A percentile compares a stretch with the other conserved stretches of the same genome.
These are phyloP conservation scores for Neoscytalidium dimidiatum DNA, from an alignment of 2,329 filamentous ascomycete genomes.

Conservation along the genomic window DNA sequence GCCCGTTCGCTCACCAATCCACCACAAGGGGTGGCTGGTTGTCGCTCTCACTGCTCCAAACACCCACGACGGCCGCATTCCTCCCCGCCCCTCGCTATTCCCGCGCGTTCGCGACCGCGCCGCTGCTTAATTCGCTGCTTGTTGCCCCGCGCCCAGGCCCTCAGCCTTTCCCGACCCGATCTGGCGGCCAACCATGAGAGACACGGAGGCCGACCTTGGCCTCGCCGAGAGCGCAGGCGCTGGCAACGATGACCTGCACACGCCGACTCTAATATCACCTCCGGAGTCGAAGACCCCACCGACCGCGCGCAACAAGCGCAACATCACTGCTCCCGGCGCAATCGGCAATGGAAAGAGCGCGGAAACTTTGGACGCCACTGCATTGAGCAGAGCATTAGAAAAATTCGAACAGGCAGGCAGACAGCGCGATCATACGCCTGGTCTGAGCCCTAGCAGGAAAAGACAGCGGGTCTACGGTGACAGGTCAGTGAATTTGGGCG, in stretches of 20 bases:
- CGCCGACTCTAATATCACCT: slow-evolving; percentile 54
- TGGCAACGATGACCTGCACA: slow-evolving; percentile 29
- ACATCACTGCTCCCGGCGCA: slow-evolving; percentile 33
- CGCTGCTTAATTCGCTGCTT: background rate
- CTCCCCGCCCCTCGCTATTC: background rate
- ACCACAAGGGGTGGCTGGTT: slow-evolving; percentile 21
- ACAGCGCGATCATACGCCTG: slow-evolving; percentile 62
- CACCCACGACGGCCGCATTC: slow-evolving; percentile 15
- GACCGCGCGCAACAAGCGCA: slow-evolving; percentile 54
- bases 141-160: slow-evolving; percentile 11
- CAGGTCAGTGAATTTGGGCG: slow-evolving; percentile 34
- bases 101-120: background rate
- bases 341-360: slow-evolving; percentile 40
- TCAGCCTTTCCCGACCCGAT: slow-evolving; percentile 2
- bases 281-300: slow-evolving; percentile 63
- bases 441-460: slow-evolving; percentile 68
- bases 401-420: slow-evolving; percentile 62
- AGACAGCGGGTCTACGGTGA: slow-evolving; percentile 66
- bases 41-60: slow-evolving; percentile 6
- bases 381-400: slow-evolving; percentile 62
- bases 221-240: slow-evolving; percentile 11
- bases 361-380: slow-evolving; percentile 60
- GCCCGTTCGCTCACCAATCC: slow-evolving; percentile 11
- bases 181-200: slow-evolving; percentile 16
- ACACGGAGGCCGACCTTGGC: slow-evolving; percentile 11